Conservation (phyloP, 2,329 filamentous ascomycete species). For the Phoma sp. region DNA sequence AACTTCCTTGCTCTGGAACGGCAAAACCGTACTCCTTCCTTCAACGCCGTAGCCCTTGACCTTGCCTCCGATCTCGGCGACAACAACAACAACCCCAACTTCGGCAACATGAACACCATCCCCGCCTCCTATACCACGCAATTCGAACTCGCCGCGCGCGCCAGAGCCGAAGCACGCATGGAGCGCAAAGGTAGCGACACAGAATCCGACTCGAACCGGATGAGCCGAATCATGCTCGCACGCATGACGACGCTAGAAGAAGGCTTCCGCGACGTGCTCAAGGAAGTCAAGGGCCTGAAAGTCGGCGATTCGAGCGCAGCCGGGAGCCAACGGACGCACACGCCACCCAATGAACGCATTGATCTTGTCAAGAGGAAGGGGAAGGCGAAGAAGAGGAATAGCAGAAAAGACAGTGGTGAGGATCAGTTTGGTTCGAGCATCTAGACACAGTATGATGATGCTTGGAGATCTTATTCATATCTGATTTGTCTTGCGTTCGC, state of each 20-base stretch:
- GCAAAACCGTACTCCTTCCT: slow-evolving; percentile 62
- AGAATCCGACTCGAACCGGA: slow-evolving; percentile 45
- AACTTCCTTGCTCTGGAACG: slow-evolving; percentile 60
- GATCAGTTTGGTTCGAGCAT: slow-evolving; percentile 40
- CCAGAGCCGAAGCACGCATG: slow-evolving; percentile 28
- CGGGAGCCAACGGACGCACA: slow-evolving; percentile 36
- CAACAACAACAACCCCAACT: slow-evolving; percentile 63
- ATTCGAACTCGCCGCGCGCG: slow-evolving; percentile 44
- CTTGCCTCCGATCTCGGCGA: slow-evolving; percentile 76
- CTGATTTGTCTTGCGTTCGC: not conserved
- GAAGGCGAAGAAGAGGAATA: slow-evolving; percentile 40
- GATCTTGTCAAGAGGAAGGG: slow-evolving; percentile 35
- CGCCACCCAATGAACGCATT: slow-evolving; percentile 34
- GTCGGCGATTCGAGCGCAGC: slow-evolving; percentile 38
- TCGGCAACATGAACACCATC: slow-evolving; percentile 67
- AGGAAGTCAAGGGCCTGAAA: slow-evolving; percentile 74
- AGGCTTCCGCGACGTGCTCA: slow-evolving; percentile 84
- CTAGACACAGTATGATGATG: slow-evolving; percentile 4
- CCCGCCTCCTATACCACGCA: slow-evolving; percentile 82
- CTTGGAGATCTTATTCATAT: not conserved
- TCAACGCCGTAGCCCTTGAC: slow-evolving; percentile 68
- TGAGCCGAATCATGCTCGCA: slow-evolving; percentile 79
- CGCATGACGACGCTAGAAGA: slow-evolving; percentile 94
- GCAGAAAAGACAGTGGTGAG: slow-evolving; percentile 26
- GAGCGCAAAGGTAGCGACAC: slow-evolving; percentile 32